phyloP scores from a whole-genome alignment of 1,284 basidiomycete genomes.

The Ceratobasidium sp. region DNA sequence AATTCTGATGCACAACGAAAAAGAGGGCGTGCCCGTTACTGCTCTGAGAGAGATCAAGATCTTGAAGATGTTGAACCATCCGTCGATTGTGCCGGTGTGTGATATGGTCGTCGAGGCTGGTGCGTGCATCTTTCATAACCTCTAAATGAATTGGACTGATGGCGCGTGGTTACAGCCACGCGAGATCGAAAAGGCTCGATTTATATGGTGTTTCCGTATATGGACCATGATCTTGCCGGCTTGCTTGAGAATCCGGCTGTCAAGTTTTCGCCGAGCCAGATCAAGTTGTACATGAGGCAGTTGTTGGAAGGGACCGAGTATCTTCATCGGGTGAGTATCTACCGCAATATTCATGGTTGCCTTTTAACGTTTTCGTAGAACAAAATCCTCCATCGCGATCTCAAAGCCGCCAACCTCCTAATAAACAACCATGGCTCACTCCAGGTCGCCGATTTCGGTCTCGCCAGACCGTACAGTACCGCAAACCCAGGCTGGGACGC shows the following conservation, averaged over 20 bases:
- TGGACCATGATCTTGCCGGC: constrained; percentile 99
- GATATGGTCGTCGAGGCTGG: constrained; percentile 81
- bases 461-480: constrained; percentile 79
- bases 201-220: constrained; percentile 99
- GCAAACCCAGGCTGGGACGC: constrained; percentile 36
- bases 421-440: constrained; percentile 89
- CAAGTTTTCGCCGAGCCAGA: constrained; percentile 82
- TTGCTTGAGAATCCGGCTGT: constrained; percentile 92
- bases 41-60: constrained; percentile 99
- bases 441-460: constrained; percentile 96
- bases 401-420: constrained; percentile 98
- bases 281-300: constrained; percentile 97
- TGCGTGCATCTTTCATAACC: constrained; percentile 65
- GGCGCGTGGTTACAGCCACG: constrained; percentile 41
- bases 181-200: constrained; percentile 63
- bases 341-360: not conserved
- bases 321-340: constrained; percentile 85
- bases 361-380: constrained; percentile 70
- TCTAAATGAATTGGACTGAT: not conserved
- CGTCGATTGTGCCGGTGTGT: constrained; percentile 87
- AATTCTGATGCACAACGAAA: constrained; percentile 96
- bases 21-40: constrained; percentile 96
- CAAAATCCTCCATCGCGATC: constrained; percentile 95
- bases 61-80: constrained; percentile 89
- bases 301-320: constrained; percentile 95